Evolutionary conservation across 164 flowering plant genomes (phyloP).

Genomic region (Vitis labrusca): DNA sequence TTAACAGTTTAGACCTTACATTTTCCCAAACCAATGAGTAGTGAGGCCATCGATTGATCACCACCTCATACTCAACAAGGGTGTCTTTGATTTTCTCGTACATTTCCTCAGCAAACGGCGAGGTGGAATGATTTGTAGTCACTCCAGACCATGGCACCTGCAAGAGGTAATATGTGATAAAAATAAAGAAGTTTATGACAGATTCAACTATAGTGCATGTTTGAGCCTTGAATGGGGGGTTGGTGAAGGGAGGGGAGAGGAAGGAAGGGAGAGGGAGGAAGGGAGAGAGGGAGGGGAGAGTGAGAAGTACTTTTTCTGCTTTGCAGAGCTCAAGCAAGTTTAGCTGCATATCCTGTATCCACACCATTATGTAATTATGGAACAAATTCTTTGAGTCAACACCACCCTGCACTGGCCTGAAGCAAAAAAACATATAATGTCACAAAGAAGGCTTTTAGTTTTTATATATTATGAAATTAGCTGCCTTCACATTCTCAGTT

Average conservation of each 20-base stretch:
- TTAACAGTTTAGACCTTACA: constrained; percentile 43
- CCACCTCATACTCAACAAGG: constrained; percentile 73
- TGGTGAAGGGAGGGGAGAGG: too few species aligned
- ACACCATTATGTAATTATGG: constrained; percentile 75
- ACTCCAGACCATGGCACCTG: constrained; percentile 84
- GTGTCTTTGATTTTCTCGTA: constrained; percentile 61
- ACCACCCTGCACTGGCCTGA: constrained; percentile 72
- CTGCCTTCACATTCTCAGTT: background rate
- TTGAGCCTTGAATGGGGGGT: too few species aligned
- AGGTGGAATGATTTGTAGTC: constrained; percentile 70
- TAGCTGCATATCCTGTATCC: constrained; percentile 85
- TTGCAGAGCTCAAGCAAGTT: constrained; percentile 80
- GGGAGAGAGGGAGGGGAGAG: background rate
- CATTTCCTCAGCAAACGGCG: constrained; percentile 91
- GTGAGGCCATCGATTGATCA: constrained; percentile 87
- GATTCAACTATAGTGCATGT: too few species aligned
- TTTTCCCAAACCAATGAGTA: constrained; percentile 71
- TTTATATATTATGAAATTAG: background rate
- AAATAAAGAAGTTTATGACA: background rate
- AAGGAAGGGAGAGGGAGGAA: background rate
- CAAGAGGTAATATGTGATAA: constrained; percentile 1
- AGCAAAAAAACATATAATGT: constrained; percentile 1
- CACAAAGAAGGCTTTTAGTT: constrained; percentile 1
- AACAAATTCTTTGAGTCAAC: constrained; percentile 71
- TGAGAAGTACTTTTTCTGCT: constrained; percentile 67